phyloP scores from a whole-genome alignment of 1,284 basidiomycete species.

The Microstroma glucosiphilum region DNA sequence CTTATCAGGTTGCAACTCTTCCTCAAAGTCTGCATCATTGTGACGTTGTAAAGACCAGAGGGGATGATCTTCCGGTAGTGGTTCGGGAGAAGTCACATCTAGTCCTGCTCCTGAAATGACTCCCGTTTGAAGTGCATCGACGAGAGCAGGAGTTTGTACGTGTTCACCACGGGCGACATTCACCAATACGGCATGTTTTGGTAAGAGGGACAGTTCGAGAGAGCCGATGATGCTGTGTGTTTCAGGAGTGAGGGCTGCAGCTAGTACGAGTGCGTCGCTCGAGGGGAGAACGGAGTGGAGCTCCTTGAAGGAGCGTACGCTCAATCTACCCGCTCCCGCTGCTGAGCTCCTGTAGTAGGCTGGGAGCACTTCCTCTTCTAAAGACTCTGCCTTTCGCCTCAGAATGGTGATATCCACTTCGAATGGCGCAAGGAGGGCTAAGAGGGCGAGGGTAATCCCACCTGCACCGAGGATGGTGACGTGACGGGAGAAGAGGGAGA shows the following conservation, averaged over 20 bases:
- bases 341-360: too few relatives aligned
- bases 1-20: background rate
- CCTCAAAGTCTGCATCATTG: background rate
- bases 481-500: constrained; percentile 11
- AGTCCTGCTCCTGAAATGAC: constrained; percentile 86
- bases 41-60: constrained; percentile 12
- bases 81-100: constrained; percentile 91
- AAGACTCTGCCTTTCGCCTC: constrained; percentile 8
- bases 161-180: constrained; percentile 56
- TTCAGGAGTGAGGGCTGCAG: constrained; percentile 21
- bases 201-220: constrained; percentile 4
- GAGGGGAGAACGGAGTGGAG: constrained; percentile 5
- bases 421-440: constrained; percentile 19
- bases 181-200: constrained; percentile 15
- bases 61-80: constrained; percentile 47
- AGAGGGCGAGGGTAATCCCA: constrained; percentile 16
- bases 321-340: background rate
- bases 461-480: constrained; percentile 30
- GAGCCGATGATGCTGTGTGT: constrained; percentile 18
- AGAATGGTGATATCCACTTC: constrained; percentile 14
- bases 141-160: constrained; percentile 72
- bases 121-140: constrained; percentile 65
- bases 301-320: constrained; percentile 9
- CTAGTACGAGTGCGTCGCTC: constrained; percentile 22
- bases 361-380: constrained; percentile 5